Conservation (phyloP, 495 filamentous ascomycete genomes). For the Lophiostoma macrostomum region DNA sequence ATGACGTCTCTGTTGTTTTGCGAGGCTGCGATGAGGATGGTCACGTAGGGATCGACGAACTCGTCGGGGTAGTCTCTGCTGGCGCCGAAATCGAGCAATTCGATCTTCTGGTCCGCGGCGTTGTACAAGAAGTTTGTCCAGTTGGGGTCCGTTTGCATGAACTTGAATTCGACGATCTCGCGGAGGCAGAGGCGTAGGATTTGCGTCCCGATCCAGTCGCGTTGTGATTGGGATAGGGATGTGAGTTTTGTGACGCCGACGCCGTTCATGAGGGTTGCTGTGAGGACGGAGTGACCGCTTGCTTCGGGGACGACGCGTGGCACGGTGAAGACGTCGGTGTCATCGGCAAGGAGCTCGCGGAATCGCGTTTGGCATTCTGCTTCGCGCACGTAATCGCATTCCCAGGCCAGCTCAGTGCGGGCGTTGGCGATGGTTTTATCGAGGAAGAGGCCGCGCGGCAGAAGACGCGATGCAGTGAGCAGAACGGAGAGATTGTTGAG, state of each 20-base stretch:
- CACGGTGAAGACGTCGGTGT: conserved; percentile 69
- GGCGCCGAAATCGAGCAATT: conserved; percentile 94
- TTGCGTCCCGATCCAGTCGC: conserved; percentile 90
- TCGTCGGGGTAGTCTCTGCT: conserved; percentile 75
- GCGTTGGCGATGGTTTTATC: conserved; percentile 98
- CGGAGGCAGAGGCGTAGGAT: conserved; percentile 89
- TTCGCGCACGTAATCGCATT: conserved; percentile 93
- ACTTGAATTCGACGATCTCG: conserved; percentile 87
- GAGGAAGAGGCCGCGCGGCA: conserved; percentile 89
- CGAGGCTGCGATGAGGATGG: conserved; percentile 73
- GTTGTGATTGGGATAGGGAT: conserved; percentile 71
- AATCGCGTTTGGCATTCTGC: conserved; percentile 75
- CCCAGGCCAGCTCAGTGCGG: conserved; percentile 89
- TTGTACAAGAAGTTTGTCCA: conserved; percentile 99
- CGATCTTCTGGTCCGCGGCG: conserved; percentile 63
- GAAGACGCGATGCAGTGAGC: conserved; percentile 79
- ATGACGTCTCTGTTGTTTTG: conserved; percentile 61
- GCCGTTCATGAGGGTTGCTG: conserved; percentile 87
- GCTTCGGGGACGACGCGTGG: conserved; percentile 76
- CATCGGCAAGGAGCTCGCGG: conserved; percentile 64
- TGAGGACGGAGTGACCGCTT: conserved; percentile 81
- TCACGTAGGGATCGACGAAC: conserved; percentile 77
- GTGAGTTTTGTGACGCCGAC: conserved; percentile 81
- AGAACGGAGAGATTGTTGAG: conserved; percentile 88
- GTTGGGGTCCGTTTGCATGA: conserved; percentile 99